Evolutionary conservation across 306 rosid species (phyloP).

Genomic region (Gynostemma pentaphyllum): DNA sequence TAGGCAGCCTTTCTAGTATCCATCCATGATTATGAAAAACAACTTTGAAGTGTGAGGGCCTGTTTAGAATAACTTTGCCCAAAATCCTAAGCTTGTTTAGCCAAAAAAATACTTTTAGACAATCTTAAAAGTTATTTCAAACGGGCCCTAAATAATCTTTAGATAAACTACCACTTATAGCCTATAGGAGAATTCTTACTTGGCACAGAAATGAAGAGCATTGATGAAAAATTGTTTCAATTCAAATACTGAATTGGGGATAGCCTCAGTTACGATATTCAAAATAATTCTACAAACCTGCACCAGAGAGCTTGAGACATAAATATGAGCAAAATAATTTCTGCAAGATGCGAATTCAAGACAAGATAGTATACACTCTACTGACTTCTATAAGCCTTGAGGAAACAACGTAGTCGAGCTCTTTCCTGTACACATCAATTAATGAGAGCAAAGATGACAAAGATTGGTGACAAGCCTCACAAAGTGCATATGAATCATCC

Average conservation of each 20-base stretch:
- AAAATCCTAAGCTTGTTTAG: too few species aligned
- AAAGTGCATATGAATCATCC: slow-evolving; percentile 52
- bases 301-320: slow-evolving; percentile 5
- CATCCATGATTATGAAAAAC: neutral
- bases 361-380: slow-evolving; percentile 2
- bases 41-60: too few species aligned
- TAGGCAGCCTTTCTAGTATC: neutral
- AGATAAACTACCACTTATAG: too few species aligned
- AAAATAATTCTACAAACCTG: slow-evolving; percentile 36
- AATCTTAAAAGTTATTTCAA: too few species aligned
- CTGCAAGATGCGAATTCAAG: neutral
- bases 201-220: slow-evolving; percentile 38
- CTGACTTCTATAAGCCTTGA: slow-evolving; percentile 33
- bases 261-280: slow-evolving; percentile 29
- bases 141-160: too few species aligned
- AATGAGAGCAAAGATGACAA: slow-evolving; percentile 35
- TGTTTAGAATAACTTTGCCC: too few species aligned
- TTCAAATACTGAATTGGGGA: slow-evolving; percentile 35
- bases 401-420: slow-evolving; percentile 32
- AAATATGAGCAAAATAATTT: slow-evolving; percentile 1
- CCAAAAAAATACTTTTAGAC: too few species aligned
- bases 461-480: slow-evolving; percentile 39
- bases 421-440: slow-evolving; percentile 40
- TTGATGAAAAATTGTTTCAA: slow-evolving; percentile 41
- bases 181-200: slow-evolving; percentile 24